phyloP scores from a whole-genome alignment of 2,329 filamentous ascomycete species.

The Dothideomycetes sp. region DNA sequence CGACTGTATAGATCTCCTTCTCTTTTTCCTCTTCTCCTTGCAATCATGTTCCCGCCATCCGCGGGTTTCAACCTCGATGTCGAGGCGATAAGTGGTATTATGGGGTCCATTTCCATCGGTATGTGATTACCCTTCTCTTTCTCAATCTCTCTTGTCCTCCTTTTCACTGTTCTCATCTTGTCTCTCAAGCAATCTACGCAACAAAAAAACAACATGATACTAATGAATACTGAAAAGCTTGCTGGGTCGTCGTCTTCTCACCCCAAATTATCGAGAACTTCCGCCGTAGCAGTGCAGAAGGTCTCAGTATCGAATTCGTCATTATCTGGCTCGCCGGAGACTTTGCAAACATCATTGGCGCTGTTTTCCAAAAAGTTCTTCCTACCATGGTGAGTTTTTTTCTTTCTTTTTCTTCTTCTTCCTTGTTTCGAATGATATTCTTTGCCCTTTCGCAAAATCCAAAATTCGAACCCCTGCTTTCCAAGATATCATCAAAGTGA shows the following conservation, averaged over 20 bases:
- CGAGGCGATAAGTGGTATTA: constrained; percentile 85
- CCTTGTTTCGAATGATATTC: background rate
- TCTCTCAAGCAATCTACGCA: background rate
- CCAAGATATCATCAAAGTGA: too few species aligned
- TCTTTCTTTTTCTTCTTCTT: too few species aligned
- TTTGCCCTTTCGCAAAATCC: constrained; percentile 9
- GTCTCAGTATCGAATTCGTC: constrained; percentile 82
- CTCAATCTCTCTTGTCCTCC: background rate
- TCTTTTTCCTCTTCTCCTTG: too few species aligned
- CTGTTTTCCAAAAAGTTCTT: constrained; percentile 79
- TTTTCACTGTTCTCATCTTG: background rate
- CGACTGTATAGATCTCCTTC: too few species aligned
- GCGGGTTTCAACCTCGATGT: constrained; percentile 63
- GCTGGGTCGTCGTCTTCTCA: constrained; percentile 96
- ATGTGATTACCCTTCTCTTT: background rate
- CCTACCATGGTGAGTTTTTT: constrained; percentile 68
- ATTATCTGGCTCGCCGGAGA: constrained; percentile 89
- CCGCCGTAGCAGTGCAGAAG: constrained; percentile 72
- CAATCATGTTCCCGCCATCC: constrained; percentile 44
- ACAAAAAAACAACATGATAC: too few species aligned
- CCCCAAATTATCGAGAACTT: constrained; percentile 97
- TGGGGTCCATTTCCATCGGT: constrained; percentile 80
- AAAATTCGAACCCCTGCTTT: constrained; percentile 19
- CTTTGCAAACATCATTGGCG: constrained; percentile 94
- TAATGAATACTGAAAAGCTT: constrained; percentile 43